A percentile compares a stretch with the other conserved stretches of the same genome.
phyloP scores from a whole-genome alignment of 2,329 filamentous ascomycete genomes.

The Zasmidium angulare region DNA sequence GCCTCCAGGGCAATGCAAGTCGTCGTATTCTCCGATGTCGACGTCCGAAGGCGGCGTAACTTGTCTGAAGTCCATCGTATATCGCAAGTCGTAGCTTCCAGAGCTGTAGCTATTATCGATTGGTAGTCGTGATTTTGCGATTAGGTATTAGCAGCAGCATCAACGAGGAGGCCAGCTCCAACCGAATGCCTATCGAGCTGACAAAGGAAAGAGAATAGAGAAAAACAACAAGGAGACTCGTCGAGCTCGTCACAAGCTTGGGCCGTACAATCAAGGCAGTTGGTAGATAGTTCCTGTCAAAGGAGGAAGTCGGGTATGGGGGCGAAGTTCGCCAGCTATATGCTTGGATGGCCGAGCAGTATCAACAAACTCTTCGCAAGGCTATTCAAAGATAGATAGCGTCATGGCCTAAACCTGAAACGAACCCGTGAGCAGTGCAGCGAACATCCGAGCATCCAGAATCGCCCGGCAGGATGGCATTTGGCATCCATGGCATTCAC shows the following conservation, averaged over 20 bases:
- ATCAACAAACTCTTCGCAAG: slow-evolving; percentile 20
- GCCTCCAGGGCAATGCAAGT: slow-evolving; percentile 31
- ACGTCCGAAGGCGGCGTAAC: slow-evolving; percentile 45
- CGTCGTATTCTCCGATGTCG: slow-evolving; percentile 26
- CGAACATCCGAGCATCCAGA: slow-evolving; percentile 26
- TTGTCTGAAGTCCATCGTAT: slow-evolving; percentile 46
- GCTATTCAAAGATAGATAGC: slow-evolving; percentile 21
- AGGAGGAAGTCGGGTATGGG: slow-evolving; percentile 17
- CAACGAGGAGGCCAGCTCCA: slow-evolving; percentile 46
- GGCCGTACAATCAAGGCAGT: slow-evolving; percentile 24
- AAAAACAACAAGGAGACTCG: slow-evolving; percentile 39
- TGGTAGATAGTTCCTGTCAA: slow-evolving; percentile 21
- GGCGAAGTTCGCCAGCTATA: slow-evolving; percentile 25
- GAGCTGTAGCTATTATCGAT: slow-evolving; percentile 15
- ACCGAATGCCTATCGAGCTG: slow-evolving; percentile 34
- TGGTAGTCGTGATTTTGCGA: slow-evolving; percentile 13
- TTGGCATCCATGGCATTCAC: slow-evolving; percentile 7
- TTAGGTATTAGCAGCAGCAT: slow-evolving; percentile 25
- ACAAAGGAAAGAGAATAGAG: slow-evolving; percentile 38
- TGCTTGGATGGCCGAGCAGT: slow-evolving; percentile 15
- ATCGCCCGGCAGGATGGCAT: slow-evolving; percentile 11
- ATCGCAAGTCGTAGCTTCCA: slow-evolving; percentile 21
- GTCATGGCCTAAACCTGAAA: slow-evolving; percentile 27
- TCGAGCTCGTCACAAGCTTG: slow-evolving; percentile 36
- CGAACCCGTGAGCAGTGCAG: slow-evolving; percentile 27